Evolutionary conservation across 306 rosid species (phyloP), one percentile per base, ranked within the genome.

Genomic region (Heteromeles arbutifolia): DNA sequence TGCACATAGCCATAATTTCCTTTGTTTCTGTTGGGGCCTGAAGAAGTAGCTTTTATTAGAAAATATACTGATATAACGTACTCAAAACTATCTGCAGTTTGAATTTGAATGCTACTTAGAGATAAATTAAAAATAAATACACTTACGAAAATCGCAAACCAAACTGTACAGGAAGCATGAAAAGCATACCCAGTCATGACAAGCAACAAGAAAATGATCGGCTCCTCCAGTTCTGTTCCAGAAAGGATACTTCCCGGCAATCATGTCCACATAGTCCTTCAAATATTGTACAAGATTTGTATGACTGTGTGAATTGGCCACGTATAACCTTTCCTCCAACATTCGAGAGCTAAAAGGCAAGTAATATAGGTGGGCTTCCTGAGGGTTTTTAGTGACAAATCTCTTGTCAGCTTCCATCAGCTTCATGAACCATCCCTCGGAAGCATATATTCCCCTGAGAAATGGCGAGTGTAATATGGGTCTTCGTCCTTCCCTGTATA

Each of bases 351-450:
- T 95, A 84, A 95, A 95, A 48, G 99, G 97, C 77, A 95, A 86
- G 92, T 92, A 95, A 88, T 90, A 95, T 72, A 95, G 76, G 85
- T 92, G 96, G 77, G 98, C 97, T 78, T 85, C 84, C 77, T 21
- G 80, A 34, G 97, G 89, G 74, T 88, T 82, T 79, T 44, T 70
- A 9, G 97, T 89, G 44, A 88, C 89, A 69, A 92, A 92, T 53
- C 77, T 86, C 78, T 88, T 89, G 92, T 86, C 84, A 6, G 74
- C 88, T 75, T 92, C 96, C 83, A 95, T 80, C 62, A 72, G 86
- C 86, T 86, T 90, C 93, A 95, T 78, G 85, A 95, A 95, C 99
- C 99, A 95, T 72, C 98, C 99, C 85, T 95, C 99, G 3, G 99
- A 92, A 79, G 99, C 97, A 78, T 95, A 95, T 87, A 95, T 87